These are phyloP conservation scores for Limonium bicolor DNA, from an alignment of 148 eudicot species.

Conservation along the genomic window DNA sequence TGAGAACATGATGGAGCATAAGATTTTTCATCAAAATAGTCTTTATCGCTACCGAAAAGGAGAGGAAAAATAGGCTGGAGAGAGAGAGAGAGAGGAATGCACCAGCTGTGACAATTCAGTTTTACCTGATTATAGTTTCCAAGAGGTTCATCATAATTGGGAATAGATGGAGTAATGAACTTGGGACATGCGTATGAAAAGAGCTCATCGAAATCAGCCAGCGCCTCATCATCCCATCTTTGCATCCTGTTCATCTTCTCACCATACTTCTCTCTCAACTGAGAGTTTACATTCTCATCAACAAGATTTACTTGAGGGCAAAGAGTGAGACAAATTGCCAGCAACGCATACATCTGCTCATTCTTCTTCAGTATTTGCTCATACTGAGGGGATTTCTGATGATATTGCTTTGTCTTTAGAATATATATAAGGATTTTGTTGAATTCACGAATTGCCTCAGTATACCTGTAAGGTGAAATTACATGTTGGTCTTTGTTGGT, in stretches of 20 bases:
- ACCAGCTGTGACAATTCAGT: too few relatives aligned
- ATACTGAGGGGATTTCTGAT: slow-evolving; percentile 89
- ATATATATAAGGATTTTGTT: slow-evolving; percentile 82
- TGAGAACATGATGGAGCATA: too few relatives aligned
- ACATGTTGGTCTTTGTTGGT: not conserved
- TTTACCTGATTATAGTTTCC: slow-evolving; percentile 92
- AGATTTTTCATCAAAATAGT: too few relatives aligned
- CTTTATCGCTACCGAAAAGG: too few relatives aligned
- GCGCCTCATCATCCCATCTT: slow-evolving; percentile 80
- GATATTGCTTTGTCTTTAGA: slow-evolving; percentile 80
- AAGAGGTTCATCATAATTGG: slow-evolving; percentile 87
- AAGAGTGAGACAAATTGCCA: slow-evolving; percentile 69
- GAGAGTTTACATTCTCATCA: slow-evolving; percentile 86
- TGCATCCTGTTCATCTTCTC: slow-evolving; percentile 96
- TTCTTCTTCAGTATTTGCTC: slow-evolving; percentile 96
- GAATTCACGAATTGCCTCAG: slow-evolving; percentile 74
- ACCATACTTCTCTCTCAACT: slow-evolving; percentile 82
- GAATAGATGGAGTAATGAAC: slow-evolving; percentile 90
- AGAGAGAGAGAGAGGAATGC: too few relatives aligned
- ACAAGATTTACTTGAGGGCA: slow-evolving; percentile 91
- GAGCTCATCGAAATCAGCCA: slow-evolving; percentile 84
- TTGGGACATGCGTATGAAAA: slow-evolving; percentile 98
- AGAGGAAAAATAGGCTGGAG: too few relatives aligned
- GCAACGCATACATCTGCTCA: slow-evolving; percentile 99
- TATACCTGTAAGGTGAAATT: slow-evolving; percentile 36